A percentile compares a stretch with the other conserved stretches of the same genome.
These are phyloP conservation scores for Hypoxylon subgilvum DNA, from an alignment of 495 filamentous ascomycete species.

Conservation along the genomic window DNA sequence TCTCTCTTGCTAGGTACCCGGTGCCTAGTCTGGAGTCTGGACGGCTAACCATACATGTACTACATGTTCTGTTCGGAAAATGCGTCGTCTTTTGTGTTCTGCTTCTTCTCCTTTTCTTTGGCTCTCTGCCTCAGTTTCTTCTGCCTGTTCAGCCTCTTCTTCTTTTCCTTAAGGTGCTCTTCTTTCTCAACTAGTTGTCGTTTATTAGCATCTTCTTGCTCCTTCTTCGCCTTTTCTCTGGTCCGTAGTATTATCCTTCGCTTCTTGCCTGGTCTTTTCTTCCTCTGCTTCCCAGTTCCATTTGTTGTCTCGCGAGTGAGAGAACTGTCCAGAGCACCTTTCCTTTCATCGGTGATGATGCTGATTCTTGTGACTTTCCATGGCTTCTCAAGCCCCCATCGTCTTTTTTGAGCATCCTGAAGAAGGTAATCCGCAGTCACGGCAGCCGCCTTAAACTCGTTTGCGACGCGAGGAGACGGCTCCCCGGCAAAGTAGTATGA, in stretches of 20 bases:
- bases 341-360: conserved; percentile 13
- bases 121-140: conserved; percentile 59
- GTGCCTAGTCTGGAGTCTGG: not conserved
- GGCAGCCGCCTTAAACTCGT: conserved; percentile 47
- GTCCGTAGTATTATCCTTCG: conserved; percentile 53
- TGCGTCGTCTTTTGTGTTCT: conserved; percentile 36
- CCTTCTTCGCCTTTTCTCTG: conserved; percentile 41
- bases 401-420: conserved; percentile 45
- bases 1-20: too few species aligned
- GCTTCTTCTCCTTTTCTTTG: conserved; percentile 58
- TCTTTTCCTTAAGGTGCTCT: conserved; percentile 59
- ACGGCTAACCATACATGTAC: conserved; percentile 5
- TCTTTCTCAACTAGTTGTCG: conserved; percentile 48
- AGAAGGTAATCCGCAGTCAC: conserved; percentile 54
- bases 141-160: conserved; percentile 58
- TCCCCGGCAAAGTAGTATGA: conserved; percentile 54
- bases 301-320: not conserved
- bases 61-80: conserved; percentile 12
- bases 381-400: conserved; percentile 61
- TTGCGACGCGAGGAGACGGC: conserved; percentile 38
- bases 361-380: conserved; percentile 58
- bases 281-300: conserved; percentile 42
- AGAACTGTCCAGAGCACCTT: not conserved
- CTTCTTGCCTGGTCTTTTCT: conserved; percentile 60
- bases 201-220: conserved; percentile 42